Evolutionary conservation across 176 grass and related monocot species (phyloP), one percentile per base, ranked within the genome.

Genomic region (Pontederia paniculata): DNA sequence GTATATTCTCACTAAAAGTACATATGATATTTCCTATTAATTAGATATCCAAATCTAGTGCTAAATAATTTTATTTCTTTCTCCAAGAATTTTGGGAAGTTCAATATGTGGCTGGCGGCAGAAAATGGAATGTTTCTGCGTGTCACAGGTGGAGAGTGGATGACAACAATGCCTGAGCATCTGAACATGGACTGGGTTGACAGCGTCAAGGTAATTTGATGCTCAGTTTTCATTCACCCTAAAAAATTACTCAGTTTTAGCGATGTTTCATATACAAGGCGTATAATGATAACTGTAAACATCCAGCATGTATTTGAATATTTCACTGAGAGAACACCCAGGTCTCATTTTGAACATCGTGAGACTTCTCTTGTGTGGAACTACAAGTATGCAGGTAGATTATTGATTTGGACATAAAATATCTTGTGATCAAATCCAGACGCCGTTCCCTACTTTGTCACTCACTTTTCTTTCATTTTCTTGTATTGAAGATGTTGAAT

Each of bases 101-200:
- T 88, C 63, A 88, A 88, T 63, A 82, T 98, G 87, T 98, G 93
- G 93, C 57, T 98, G 58, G 93, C 93, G 1, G 93, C 93, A 61
- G 93, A 98, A 75, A 88, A 98, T 84, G 93, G 93, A 10, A 98
- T 98, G 93, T 98, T 98, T 77, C 62, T 98, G 69, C 83, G 93
- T 41, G 87, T 72, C 22, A 91, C 93, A 17, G 48, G 77, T 48
- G 87, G 93, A 62, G 80, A 98, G 54, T 98, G 93, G 93, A 98
- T 98, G 93, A 98, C 93, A 65, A 98, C 93, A 62, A 98, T 98
- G 93, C 93, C 93, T 10, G 93, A 98, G 47, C 93, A 98, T 74
- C 83, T 98, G 16, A 98, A 91, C 54, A 98, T 98, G 93, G 93
- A 98, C 67, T 98, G 93, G 93, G 87, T 98, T 0, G 87, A 98